phyloP scores from a whole-genome alignment of 2,329 filamentous ascomycete species.

The Fusarium nurragi region DNA sequence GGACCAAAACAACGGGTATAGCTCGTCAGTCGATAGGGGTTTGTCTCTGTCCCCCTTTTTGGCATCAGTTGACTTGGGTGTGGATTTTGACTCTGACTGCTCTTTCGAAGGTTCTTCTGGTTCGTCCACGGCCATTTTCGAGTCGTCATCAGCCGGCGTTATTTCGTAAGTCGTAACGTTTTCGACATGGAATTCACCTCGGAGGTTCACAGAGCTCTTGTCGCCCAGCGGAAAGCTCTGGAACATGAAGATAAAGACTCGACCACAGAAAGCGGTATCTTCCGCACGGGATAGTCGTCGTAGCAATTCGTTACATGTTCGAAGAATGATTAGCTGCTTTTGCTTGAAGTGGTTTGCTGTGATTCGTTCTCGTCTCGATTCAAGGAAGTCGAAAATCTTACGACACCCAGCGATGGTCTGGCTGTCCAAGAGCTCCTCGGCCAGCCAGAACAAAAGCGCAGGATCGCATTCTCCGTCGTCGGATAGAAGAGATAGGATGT shows the following conservation, averaged over 20 bases:
- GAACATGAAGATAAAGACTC: conserved; percentile 98
- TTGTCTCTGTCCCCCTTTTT: conserved; percentile 58
- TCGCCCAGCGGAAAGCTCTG: conserved; percentile 97
- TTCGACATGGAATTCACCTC: conserved; percentile 94
- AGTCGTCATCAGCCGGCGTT: conserved; percentile 47
- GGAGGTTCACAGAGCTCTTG: conserved; percentile 95
- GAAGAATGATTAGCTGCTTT: conserved; percentile 88
- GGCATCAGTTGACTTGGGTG: conserved; percentile 54
- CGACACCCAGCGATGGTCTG: conserved; percentile 94
- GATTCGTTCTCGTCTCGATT: conserved; percentile 89
- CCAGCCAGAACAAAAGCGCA: conserved; percentile 85
- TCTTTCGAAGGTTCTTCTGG: conserved; percentile 51
- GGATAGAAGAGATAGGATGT: conserved; percentile 87
- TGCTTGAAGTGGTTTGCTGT: conserved; percentile 82
- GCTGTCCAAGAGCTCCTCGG: conserved; percentile 95
- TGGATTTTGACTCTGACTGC: conserved; percentile 45
- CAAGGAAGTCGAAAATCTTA: conserved; percentile 92
- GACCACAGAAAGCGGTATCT: conserved; percentile 95
- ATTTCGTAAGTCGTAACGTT: conserved; percentile 86
- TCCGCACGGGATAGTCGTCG: conserved; percentile 92
- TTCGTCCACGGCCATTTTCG: conserved; percentile 72
- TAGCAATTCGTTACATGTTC: conserved; percentile 95
- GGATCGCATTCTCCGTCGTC: conserved; percentile 82
- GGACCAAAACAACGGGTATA: conserved; percentile 95
- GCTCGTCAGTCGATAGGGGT: conserved; percentile 70